Percentiles rank a stretch among this genome's conserved stretches.
phyloP scores from a whole-genome alignment of 345 rosid genomes.

The Salix purpurea region DNA sequence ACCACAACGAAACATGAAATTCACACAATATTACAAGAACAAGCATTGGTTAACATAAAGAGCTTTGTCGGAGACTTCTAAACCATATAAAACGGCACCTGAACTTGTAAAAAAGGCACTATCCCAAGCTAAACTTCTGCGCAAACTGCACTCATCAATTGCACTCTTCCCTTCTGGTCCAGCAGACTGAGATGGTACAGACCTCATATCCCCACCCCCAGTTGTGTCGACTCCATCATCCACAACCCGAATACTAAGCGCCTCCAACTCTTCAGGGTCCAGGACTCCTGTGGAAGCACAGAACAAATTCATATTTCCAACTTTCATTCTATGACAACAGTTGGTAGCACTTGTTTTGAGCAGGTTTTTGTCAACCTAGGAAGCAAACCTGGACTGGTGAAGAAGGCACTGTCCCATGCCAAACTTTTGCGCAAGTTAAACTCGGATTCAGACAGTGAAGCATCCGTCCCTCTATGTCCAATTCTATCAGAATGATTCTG shows the following conservation, averaged over 20 bases:
- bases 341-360: neutral
- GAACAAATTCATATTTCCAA: neutral
- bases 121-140: conserved; percentile 57
- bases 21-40: neutral
- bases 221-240: conserved; percentile 11
- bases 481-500: neutral
- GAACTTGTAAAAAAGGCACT: conserved; percentile 39
- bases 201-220: neutral
- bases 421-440: conserved; percentile 52
- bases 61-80: neutral
- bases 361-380: neutral
- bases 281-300: conserved; percentile 39
- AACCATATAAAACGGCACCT: conserved; percentile 23
- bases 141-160: conserved; percentile 15
- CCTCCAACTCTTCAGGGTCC: conserved; percentile 55
- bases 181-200: conserved; percentile 10
- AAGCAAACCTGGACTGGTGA: conserved; percentile 52
- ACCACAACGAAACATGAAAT: neutral
- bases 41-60: neutral
- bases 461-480: neutral
- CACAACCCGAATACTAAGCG: conserved; percentile 27
- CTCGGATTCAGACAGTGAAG: neutral
- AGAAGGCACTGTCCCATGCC: conserved; percentile 73
- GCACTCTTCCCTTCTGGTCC: conserved; percentile 19
- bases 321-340: neutral